Conservation (phyloP, 139 green algal species). For the Picochlorum sp. region DNA sequence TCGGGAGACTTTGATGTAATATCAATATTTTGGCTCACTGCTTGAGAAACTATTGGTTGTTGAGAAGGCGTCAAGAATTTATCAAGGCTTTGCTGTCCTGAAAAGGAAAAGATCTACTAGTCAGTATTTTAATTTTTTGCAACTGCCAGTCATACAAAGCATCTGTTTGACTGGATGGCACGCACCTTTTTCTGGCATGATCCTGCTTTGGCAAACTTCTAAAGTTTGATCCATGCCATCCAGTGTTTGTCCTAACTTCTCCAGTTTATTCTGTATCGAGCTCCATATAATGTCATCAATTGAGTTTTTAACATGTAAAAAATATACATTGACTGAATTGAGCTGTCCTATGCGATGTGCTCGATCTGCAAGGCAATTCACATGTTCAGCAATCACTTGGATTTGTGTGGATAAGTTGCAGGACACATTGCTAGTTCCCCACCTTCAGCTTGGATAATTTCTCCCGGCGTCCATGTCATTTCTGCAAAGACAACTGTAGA, state of each 20-base stretch:
- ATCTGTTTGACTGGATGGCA: no score
- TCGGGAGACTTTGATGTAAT: background rate
- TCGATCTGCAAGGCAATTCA: slow-evolving; percentile 40
- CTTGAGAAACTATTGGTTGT: no score
- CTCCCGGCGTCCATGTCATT: slow-evolving; percentile 33
- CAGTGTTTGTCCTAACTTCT: slow-evolving; percentile 57
- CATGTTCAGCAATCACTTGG: no score
- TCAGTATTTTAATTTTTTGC: no score
- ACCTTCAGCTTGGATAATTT: slow-evolving; percentile 57
- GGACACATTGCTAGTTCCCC: slow-evolving; percentile 1
- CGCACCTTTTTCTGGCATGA: slow-evolving; percentile 8
- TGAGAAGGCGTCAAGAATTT: background rate
- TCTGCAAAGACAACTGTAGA: slow-evolving; percentile 81
- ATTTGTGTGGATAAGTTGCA: background rate
- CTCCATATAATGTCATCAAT: slow-evolving; percentile 85
- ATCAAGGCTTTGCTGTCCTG: background rate
- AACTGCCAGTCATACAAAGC: no score
- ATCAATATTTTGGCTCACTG: background rate
- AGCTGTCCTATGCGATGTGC: slow-evolving; percentile 61
- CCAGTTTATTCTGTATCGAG: slow-evolving; percentile 53
- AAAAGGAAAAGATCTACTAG: no score
- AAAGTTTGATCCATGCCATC: slow-evolving; percentile 35
- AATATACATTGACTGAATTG: slow-evolving; percentile 57
- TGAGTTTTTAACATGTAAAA: slow-evolving; percentile 56
- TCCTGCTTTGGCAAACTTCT: slow-evolving; percentile 9